Evolutionary conservation across 129 eudicot species (phyloP), one percentile per base, ranked within the genome.

Genomic region (Logfia minima): DNA sequence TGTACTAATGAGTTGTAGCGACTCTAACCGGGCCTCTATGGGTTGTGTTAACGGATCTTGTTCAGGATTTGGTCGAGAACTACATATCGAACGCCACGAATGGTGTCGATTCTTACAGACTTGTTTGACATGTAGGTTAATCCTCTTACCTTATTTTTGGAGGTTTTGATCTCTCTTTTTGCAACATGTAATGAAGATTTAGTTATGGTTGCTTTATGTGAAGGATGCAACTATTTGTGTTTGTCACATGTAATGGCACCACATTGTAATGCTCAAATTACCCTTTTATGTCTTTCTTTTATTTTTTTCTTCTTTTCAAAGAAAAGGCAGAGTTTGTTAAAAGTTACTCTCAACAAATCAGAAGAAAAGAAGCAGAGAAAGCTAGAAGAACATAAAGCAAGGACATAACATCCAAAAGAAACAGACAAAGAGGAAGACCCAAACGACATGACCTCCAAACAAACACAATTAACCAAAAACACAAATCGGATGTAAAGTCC

Each of bases 141-240:
- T 65, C 41, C 32, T 77, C 39, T 18, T 45, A 17, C 67, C 62
- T 73, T 45, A 55, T 52, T 53, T 66, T 53, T 32, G 70, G 70
- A 32, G 43, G 70, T 65, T 65, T 65, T 66, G 23, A 66, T 66
- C 70, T 32, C 7, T 41, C 10, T 41, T 41, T 9, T 41, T 63
- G 70, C 43, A 31, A 19, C 23, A 17, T 66, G 10, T 32, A 66
- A 66, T n/a, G 22, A 66, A 66, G 45, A 66, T 66, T 7, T 66
- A 29, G 26, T 16, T 6, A 31, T 31, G n/a, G 18, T 62, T 62
- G 67, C 26, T 62, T 24, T 22, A 8, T 62, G 9, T 62, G 67
- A 62, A 62, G 6, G 18, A 26, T 13, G 8, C 29, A 13, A 4
- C 31, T 17, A 21, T 62, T 62, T 62, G 19, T 23, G 17, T 24